Evolutionary conservation across 2,329 filamentous ascomycete genomes (phyloP).

Genomic region (Dothistroma septosporum): DNA sequence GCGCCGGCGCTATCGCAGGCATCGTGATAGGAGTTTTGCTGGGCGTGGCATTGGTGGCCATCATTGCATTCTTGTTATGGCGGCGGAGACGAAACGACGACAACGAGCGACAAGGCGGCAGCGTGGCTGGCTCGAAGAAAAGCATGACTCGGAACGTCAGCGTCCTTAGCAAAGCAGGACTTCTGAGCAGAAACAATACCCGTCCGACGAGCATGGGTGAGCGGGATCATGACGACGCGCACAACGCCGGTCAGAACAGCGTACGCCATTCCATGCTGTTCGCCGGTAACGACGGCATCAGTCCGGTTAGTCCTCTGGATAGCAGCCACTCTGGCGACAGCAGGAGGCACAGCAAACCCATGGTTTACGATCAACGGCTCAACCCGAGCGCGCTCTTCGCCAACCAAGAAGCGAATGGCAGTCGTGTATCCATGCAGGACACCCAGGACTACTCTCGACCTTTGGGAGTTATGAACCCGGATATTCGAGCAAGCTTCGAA

Average conservation of each 20-base stretch:
- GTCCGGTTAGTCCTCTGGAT: constrained; percentile 32
- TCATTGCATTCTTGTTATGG: constrained; percentile 39
- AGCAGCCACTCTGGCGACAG: constrained; percentile 24
- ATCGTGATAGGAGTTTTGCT: constrained; percentile 43
- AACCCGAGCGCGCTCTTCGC: constrained; percentile 47
- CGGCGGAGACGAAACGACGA: constrained; percentile 33
- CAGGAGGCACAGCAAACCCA: constrained; percentile 41
- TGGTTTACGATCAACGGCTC: constrained; percentile 47
- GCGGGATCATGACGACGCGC: constrained; percentile 24
- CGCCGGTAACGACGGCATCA: constrained; percentile 25
- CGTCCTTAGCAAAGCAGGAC: constrained; percentile 47
- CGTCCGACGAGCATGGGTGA: constrained; percentile 28
- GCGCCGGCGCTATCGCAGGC: constrained; percentile 42
- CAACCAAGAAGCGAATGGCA: constrained; percentile 43
- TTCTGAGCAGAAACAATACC: constrained; percentile 33
- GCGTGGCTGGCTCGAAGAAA: constrained; percentile 16
- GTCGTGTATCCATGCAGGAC: constrained; percentile 45
- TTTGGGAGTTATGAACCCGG: constrained; percentile 39
- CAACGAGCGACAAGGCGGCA: constrained; percentile 13
- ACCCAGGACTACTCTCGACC: constrained; percentile 48
- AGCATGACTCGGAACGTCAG: constrained; percentile 41
- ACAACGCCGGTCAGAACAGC: constrained; percentile 26
- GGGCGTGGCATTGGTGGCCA: constrained; percentile 37
- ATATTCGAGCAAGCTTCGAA: constrained; percentile 32
- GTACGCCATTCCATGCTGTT: constrained; percentile 34